Evolutionary conservation across 2,329 filamentous ascomycete species (phyloP).

Genomic region (Purpureocillium lavendulum): DNA sequence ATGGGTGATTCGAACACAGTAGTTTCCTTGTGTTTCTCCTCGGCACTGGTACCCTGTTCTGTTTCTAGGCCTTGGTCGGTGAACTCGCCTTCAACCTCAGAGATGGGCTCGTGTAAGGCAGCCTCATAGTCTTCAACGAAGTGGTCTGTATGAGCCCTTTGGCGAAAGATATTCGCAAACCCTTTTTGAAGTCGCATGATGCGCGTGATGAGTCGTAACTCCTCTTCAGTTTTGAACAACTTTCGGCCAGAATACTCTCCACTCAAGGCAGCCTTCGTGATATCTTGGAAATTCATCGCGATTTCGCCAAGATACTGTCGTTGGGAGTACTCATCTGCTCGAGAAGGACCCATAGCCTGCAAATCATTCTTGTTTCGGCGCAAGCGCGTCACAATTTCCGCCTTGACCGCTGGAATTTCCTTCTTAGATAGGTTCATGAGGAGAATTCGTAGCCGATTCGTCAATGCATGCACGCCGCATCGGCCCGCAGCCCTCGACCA

Average conservation of each 20-base stretch:
- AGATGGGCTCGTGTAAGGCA: too few species aligned
- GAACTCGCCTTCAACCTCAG: too few species aligned
- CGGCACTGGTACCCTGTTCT: too few species aligned
- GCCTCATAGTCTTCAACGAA: slow-evolving; percentile 4
- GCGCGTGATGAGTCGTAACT: slow-evolving; percentile 27
- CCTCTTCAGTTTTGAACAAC: slow-evolving; percentile 16
- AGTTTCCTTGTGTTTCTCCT: too few species aligned
- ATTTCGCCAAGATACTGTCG: slow-evolving; percentile 24
- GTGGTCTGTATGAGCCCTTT: slow-evolving; percentile 10
- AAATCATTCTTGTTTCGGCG: slow-evolving; percentile 9
- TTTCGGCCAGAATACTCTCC: slow-evolving; percentile 23
- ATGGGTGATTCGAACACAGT: too few species aligned
- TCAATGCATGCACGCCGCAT: slow-evolving; percentile 26
- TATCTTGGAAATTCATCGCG: slow-evolving; percentile 17
- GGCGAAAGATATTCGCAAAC: slow-evolving; percentile 20
- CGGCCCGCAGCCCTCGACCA: slow-evolving; percentile 19
- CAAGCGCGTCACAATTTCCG: slow-evolving; percentile 16
- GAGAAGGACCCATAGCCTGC: slow-evolving; percentile 19
- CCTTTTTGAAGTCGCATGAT: slow-evolving; percentile 27
- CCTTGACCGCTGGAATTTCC: slow-evolving; percentile 26
- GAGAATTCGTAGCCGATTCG: slow-evolving; percentile 23
- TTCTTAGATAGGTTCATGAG: slow-evolving; percentile 30
- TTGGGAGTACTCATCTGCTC: slow-evolving; percentile 20
- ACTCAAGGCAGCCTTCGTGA: slow-evolving; percentile 22
- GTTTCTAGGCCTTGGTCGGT: too few species aligned